Evolutionary conservation across 208 protist genomes (phyloP).

Genomic region (Leishmania lainsoni): DNA sequence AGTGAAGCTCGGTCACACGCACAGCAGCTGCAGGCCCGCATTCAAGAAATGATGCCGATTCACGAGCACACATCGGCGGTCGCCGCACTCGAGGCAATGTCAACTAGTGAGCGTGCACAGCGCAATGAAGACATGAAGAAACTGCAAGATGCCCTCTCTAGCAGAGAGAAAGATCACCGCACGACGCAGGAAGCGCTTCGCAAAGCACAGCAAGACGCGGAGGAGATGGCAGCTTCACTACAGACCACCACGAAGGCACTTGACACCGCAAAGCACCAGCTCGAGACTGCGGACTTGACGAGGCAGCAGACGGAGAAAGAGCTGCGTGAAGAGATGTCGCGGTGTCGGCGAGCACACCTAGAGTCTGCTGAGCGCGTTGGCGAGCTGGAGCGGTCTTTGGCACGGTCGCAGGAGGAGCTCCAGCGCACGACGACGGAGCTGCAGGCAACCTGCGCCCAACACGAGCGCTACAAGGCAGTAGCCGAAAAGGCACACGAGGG

Average conservation of each 20-base stretch:
- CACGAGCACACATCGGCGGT: conserved; percentile 22
- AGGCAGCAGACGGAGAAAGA: conserved; percentile 26
- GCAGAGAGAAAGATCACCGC: conserved; percentile 30
- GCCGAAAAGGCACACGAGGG: conserved; percentile 25
- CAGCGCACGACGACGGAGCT: conserved; percentile 28
- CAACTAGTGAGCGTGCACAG: conserved; percentile 9
- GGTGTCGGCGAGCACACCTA: conserved; percentile 11
- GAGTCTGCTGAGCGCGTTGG: conserved; percentile 21
- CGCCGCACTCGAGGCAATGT: conserved; percentile 21
- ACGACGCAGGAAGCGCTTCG: conserved; percentile 12
- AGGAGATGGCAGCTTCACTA: conserved; percentile 28
- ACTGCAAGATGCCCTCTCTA: conserved; percentile 7
- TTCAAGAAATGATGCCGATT: conserved; percentile 25
- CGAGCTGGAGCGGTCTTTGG: conserved; percentile 29
- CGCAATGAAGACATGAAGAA: conserved; percentile 17
- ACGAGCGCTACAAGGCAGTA: conserved; percentile 26
- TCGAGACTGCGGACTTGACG: not conserved
- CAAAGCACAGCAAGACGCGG: conserved; percentile 17
- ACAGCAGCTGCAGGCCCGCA: conserved; percentile 23
- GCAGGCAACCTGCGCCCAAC: conserved; percentile 12
- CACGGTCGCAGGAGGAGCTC: conserved; percentile 7
- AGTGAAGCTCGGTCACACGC: conserved; percentile 14
- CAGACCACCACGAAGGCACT: conserved; percentile 21
- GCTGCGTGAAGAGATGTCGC: conserved; percentile 27
- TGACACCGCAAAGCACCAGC: conserved; percentile 24